Evolutionary conservation across 1,284 basidiomycete genomes (phyloP).

Genomic region (Melampsora americana): DNA sequence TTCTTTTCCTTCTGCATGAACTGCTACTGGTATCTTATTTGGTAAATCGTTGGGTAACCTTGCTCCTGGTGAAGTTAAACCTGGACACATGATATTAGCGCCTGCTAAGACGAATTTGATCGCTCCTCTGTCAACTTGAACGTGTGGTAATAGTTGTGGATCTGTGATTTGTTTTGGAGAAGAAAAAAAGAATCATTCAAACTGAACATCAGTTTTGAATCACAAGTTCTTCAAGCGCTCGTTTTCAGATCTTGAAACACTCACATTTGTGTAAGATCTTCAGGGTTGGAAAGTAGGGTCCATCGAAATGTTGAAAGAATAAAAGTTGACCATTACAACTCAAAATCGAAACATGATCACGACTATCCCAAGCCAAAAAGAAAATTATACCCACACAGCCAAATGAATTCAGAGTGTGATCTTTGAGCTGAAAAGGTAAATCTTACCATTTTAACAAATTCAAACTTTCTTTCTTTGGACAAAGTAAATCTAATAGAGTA

Average conservation of each 20-base stretch:
- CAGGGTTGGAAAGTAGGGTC: constrained; percentile 82
- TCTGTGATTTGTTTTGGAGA: too few relatives aligned
- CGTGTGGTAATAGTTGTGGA: constrained; percentile 80
- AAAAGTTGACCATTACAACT: constrained; percentile 79
- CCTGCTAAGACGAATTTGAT: constrained; percentile 89
- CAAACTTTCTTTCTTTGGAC: constrained; percentile 97
- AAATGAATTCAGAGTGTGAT: too few relatives aligned
- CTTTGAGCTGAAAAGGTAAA: constrained; percentile 47
- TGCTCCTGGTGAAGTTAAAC: constrained; percentile 86
- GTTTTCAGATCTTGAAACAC: too few relatives aligned
- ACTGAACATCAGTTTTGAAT: neutral
- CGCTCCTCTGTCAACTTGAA: constrained; percentile 90
- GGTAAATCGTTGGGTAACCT: constrained; percentile 70
- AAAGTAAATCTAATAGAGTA: constrained; percentile 75
- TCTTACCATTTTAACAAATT: constrained; percentile 89
- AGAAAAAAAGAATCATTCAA: constrained; percentile 2
- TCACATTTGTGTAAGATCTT: constrained; percentile 84
- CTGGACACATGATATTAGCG: constrained; percentile 65
- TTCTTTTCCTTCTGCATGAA: constrained; percentile 94
- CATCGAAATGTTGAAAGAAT: constrained; percentile 97
- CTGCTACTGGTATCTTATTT: constrained; percentile 72
- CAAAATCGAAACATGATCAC: constrained; percentile 91
- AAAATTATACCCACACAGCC: neutral
- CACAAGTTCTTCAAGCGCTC: neutral
- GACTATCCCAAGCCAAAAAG: constrained; percentile 60